A percentile compares a stretch with the other conserved stretches of the same genome.
These are phyloP conservation scores for Penicillium roqueforti DNA, from an alignment of 495 filamentous ascomycete genomes.

Conservation along the genomic window DNA sequence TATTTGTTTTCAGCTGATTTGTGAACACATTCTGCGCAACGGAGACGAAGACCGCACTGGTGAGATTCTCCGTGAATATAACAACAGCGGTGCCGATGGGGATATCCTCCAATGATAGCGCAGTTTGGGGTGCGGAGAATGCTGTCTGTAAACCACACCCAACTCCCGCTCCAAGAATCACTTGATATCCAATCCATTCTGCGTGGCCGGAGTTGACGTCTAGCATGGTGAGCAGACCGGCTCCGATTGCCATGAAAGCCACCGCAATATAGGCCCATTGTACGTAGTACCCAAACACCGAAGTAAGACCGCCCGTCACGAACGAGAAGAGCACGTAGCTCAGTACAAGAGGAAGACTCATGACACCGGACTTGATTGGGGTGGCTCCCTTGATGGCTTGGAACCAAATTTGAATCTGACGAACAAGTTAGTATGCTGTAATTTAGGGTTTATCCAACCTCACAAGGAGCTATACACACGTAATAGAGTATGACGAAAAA, in stretches of 20 bases:
- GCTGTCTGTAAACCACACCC: conserved; percentile 32
- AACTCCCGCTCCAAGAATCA: conserved; percentile 26
- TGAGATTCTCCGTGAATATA: background rate
- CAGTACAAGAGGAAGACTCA: conserved; percentile 23
- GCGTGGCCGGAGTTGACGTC: conserved; percentile 11
- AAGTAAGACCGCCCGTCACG: conserved; percentile 13
- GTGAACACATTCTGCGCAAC: background rate
- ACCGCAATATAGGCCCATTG: conserved; percentile 26
- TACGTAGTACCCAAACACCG: conserved; percentile 26
- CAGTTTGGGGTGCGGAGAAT: conserved; percentile 28
- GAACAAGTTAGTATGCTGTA: background rate
- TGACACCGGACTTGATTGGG: conserved; percentile 15
- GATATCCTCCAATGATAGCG: conserved; percentile 31
- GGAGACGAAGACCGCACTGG: background rate
- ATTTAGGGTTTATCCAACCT: too few relatives aligned
- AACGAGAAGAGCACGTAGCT: conserved; percentile 16
- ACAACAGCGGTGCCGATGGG: background rate
- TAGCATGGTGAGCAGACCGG: conserved; percentile 23
- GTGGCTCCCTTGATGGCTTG: conserved; percentile 16
- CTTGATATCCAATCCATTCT: conserved; percentile 21
- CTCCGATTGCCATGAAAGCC: conserved; percentile 23
- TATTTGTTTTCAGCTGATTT: background rate
- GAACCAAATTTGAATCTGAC: conserved; percentile 16
- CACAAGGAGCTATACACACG: background rate
- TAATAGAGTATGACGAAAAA: background rate